These are phyloP conservation scores for Tuber brumale DNA, from an alignment of 495 filamentous ascomycete genomes.

Conservation along the genomic window DNA sequence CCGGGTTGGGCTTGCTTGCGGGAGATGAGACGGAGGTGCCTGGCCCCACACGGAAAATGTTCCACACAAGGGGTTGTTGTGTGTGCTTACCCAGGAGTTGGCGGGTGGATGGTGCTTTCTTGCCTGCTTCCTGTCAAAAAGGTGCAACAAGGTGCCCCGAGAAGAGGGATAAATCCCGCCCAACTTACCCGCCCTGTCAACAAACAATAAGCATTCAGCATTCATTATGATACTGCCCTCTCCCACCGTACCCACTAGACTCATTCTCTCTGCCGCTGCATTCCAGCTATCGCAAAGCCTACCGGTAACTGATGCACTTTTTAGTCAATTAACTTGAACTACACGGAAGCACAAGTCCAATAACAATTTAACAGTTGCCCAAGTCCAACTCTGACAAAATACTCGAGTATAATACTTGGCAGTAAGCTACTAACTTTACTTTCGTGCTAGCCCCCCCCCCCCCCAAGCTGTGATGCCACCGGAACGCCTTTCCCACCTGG, in stretches of 20 bases:
- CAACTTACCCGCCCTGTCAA: not conserved
- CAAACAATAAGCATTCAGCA: not conserved
- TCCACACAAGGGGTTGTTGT: not conserved
- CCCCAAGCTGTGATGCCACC: not conserved
- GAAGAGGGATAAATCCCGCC: not conserved
- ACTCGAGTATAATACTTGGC: not conserved
- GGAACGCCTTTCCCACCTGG: not conserved
- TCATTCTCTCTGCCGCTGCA: not conserved
- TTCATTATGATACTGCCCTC: not conserved
- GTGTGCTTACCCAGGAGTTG: not conserved
- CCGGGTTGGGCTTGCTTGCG: not conserved
- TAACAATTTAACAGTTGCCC: not conserved
- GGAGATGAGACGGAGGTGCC: constrained; percentile 36
- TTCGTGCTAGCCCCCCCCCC: not conserved
- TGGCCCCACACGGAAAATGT: constrained; percentile 2
- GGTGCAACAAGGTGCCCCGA: not conserved
- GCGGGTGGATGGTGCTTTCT: not conserved
- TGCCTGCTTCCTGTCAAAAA: not conserved
- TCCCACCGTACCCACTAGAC: not conserved
- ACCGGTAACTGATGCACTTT: not conserved
- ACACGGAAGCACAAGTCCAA: not conserved
- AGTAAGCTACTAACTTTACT: not conserved
- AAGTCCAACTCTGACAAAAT: not conserved
- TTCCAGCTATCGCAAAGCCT: not conserved
- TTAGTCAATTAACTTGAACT: not conserved